These are phyloP conservation scores for Colletotrichum cordylinicola DNA, from an alignment of 2,329 filamentous ascomycete genomes.

Conservation along the genomic window DNA sequence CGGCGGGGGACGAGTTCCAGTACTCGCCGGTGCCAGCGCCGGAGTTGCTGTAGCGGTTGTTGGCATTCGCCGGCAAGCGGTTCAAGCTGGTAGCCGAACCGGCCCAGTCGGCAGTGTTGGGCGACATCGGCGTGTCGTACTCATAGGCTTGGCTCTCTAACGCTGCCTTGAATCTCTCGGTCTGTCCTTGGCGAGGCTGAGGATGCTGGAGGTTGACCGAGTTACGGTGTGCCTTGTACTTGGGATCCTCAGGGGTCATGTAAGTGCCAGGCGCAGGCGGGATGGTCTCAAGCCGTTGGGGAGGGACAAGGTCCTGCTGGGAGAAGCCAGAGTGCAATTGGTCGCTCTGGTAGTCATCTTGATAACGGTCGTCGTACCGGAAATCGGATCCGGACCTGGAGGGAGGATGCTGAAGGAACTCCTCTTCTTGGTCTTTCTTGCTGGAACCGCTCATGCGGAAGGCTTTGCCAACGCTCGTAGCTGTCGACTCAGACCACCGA, in stretches of 20 bases:
- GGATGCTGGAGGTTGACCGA: conserved; percentile 82
- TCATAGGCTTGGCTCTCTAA: conserved; percentile 76
- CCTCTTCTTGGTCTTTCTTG: conserved; percentile 65
- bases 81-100: conserved; percentile 65
- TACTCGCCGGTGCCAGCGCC: conserved; percentile 44
- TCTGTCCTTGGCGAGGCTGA: conserved; percentile 76
- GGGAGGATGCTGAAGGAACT: conserved; percentile 60
- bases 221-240: conserved; percentile 83
- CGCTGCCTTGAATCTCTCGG: conserved; percentile 74
- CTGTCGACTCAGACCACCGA: conserved; percentile 95
- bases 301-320: conserved; percentile 50
- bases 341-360: conserved; percentile 65
- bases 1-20: conserved; percentile 49
- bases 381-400: conserved; percentile 83
- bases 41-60: conserved; percentile 52
- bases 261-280: conserved; percentile 54
- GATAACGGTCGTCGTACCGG: conserved; percentile 66
- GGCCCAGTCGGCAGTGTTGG: conserved; percentile 66
- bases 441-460: conserved; percentile 70
- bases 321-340: conserved; percentile 64
- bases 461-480: conserved; percentile 82
- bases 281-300: conserved; percentile 21
- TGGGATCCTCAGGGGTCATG: conserved; percentile 70
- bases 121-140: conserved; percentile 67
- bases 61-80: conserved; percentile 52